Evolutionary conservation across 805 yeast species (phyloP).

Genomic region (Lachancea sp.): DNA sequence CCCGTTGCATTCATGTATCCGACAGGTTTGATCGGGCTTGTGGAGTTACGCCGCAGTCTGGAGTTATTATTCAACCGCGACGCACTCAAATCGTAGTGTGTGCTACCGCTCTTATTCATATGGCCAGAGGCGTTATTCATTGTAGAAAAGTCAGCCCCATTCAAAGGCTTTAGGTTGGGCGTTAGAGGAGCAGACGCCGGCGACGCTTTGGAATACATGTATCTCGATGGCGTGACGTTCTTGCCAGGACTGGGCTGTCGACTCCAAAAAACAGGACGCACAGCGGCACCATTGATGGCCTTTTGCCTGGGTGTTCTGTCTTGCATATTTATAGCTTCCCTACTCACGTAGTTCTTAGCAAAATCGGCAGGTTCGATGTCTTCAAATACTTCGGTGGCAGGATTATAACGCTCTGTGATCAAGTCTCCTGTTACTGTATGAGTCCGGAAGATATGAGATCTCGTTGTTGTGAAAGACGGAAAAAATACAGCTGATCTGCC

Average conservation of each 20-base stretch:
- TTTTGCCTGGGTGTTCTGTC: conserved; percentile 2
- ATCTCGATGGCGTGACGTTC: conserved; percentile 3
- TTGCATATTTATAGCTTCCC: background rate
- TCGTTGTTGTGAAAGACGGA: conserved; percentile 27
- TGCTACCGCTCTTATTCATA: background rate
- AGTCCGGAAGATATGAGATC: conserved; percentile 41
- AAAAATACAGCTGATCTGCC: conserved; percentile 24
- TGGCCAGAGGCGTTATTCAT: conserved; percentile 5
- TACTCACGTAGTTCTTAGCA: conserved; percentile 7
- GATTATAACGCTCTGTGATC: conserved; percentile 30
- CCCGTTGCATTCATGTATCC: background rate
- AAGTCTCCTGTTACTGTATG: conserved; percentile 39
- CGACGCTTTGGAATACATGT: background rate
- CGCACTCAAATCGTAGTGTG: background rate
- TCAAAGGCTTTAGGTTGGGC: conserved; percentile 8
- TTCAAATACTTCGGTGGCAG: conserved; percentile 24
- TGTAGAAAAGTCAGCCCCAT: conserved; percentile 4
- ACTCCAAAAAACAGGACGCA: conserved; percentile 6
- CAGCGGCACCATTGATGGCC: conserved; percentile 7
- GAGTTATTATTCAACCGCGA: conserved; percentile 1
- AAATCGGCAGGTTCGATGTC: conserved; percentile 6
- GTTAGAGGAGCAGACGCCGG: conserved; percentile 12
- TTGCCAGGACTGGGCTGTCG: conserved; percentile 10
- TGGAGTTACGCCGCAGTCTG: conserved; percentile 7
- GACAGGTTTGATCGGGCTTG: conserved; percentile 10